These are phyloP conservation scores for Phyllostachys edulis DNA, from an alignment of 176 grass and related monocot species.

Conservation along the genomic window DNA sequence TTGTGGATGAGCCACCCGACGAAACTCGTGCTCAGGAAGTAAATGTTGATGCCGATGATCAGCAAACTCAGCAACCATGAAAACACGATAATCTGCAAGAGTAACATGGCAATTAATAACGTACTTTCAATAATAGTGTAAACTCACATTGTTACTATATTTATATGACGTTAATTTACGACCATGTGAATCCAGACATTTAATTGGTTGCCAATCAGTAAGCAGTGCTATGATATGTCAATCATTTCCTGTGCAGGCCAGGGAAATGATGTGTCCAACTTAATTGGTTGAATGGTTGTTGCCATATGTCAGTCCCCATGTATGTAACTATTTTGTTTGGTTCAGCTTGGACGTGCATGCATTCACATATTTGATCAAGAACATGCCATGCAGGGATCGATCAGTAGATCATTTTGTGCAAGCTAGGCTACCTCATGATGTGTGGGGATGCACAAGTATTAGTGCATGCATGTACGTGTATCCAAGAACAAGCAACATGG, in stretches of 20 bases:
- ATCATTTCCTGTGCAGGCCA: neutral
- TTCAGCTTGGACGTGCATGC: slow-evolving; percentile 15
- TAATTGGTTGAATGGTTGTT: neutral
- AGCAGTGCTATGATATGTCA: neutral
- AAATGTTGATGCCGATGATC: slow-evolving; percentile 77
- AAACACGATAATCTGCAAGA: slow-evolving; percentile 56
- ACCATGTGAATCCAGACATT: neutral
- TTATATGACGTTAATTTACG: neutral
- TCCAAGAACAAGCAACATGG: slow-evolving; percentile 13
- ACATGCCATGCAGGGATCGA: slow-evolving; percentile 20
- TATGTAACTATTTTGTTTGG: neutral
- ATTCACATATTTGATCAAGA: slow-evolving; percentile 6
- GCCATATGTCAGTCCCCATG: neutral
- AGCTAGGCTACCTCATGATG: neutral
- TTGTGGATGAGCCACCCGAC: slow-evolving; percentile 57
- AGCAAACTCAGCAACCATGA: slow-evolving; percentile 62
- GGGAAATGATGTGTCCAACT: too few relatives aligned
- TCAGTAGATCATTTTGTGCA: neutral
- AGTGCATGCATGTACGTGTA: neutral
- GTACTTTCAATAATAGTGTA: neutral
- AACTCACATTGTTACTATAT: neutral
- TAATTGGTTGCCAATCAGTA: neutral
- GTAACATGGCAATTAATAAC: neutral
- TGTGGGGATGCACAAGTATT: neutral
- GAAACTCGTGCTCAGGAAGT: slow-evolving; percentile 76